Evolutionary conservation across 768 basidiomycete genomes (phyloP).

Genomic region (Pilatotrama ljubarskyi): DNA sequence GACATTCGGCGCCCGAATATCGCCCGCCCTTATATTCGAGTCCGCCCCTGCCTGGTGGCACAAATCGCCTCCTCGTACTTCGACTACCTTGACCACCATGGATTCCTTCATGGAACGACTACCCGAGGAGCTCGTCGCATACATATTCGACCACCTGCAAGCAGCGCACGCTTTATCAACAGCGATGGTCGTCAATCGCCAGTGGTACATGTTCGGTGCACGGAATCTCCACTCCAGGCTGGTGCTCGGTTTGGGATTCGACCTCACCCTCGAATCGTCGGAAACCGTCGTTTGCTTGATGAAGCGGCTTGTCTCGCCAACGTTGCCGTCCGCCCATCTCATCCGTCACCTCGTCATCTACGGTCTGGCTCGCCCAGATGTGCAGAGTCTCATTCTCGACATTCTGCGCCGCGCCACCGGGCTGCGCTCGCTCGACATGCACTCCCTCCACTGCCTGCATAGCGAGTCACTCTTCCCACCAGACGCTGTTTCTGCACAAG

Average conservation of each 20-base stretch:
- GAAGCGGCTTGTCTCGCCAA: slow-evolving; percentile 14
- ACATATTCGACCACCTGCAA: slow-evolving; percentile 10
- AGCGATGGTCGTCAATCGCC: slow-evolving; percentile 18
- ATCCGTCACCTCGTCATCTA: slow-evolving; percentile 19
- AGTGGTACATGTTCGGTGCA: slow-evolving; percentile 22
- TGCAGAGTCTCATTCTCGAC: slow-evolving; percentile 8
- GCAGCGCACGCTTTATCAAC: slow-evolving; percentile 2
- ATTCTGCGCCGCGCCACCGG: slow-evolving; percentile 14
- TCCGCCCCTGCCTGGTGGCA: neutral
- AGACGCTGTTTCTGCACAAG: slow-evolving; percentile 2
- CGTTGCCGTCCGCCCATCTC: slow-evolving; percentile 16
- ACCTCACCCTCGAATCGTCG: slow-evolving; percentile 1
- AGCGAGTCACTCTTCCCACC: slow-evolving; percentile 4
- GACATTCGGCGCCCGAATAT: slow-evolving; percentile 6
- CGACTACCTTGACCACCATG: neutral
- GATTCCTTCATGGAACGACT: slow-evolving; percentile 6
- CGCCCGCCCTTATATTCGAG: slow-evolving; percentile 9
- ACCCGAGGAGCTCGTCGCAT: slow-evolving; percentile 16
- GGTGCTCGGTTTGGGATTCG: slow-evolving; percentile 8
- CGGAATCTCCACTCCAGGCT: slow-evolving; percentile 19
- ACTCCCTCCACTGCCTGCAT: neutral
- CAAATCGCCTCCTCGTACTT: neutral
- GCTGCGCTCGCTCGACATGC: slow-evolving; percentile 20
- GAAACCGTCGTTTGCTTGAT: slow-evolving; percentile 9
- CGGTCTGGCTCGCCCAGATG: slow-evolving; percentile 9